Percentiles rank a stretch among this genome's conserved stretches.
These are phyloP conservation scores for Turritis glabra DNA, from an alignment of 345 rosid genomes.

Conservation along the genomic window DNA sequence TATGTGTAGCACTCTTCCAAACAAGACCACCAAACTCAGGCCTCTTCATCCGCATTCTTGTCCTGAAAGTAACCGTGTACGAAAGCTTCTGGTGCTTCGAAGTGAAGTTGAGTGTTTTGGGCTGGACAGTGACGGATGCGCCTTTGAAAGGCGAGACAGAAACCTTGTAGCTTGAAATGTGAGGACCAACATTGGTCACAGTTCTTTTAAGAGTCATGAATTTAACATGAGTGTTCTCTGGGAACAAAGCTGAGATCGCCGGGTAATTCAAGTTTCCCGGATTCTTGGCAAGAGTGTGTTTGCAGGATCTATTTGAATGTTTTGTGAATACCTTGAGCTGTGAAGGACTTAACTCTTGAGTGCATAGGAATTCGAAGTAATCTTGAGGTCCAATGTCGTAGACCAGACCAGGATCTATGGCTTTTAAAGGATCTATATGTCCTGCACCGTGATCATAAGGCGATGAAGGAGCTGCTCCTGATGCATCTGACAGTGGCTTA, in stretches of 20 bases:
- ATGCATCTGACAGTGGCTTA: conserved; percentile 64
- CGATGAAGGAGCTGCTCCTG: conserved; percentile 51
- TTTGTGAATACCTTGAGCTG: conserved; percentile 72
- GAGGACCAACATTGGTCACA: conserved; percentile 80
- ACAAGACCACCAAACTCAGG: conserved; percentile 82
- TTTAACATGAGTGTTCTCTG: conserved; percentile 46
- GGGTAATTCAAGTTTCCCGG: conserved; percentile 91
- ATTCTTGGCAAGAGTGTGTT: conserved; percentile 37
- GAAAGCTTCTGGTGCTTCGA: conserved; percentile 64
- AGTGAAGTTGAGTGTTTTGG: conserved; percentile 61
- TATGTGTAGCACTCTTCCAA: conserved; percentile 82
- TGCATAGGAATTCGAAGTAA: conserved; percentile 86
- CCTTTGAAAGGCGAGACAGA: conserved; percentile 72
- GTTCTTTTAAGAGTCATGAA: conserved; percentile 55
- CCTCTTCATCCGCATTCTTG: conserved; percentile 46
- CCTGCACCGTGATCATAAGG: conserved; percentile 89
- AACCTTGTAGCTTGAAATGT: conserved; percentile 58
- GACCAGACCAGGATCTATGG: conserved; percentile 81
- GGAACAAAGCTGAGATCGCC: conserved; percentile 76
- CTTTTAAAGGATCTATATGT: conserved; percentile 75
- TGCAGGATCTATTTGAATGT: conserved; percentile 69
- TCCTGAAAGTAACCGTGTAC: conserved; percentile 63
- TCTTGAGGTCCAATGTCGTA: conserved; percentile 79
- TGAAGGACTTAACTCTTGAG: conserved; percentile 55
- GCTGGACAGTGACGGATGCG: conserved; percentile 54